Conservation (phyloP, 2,329 filamentous ascomycete genomes). For the Aspergillus pseudoterreus region DNA sequence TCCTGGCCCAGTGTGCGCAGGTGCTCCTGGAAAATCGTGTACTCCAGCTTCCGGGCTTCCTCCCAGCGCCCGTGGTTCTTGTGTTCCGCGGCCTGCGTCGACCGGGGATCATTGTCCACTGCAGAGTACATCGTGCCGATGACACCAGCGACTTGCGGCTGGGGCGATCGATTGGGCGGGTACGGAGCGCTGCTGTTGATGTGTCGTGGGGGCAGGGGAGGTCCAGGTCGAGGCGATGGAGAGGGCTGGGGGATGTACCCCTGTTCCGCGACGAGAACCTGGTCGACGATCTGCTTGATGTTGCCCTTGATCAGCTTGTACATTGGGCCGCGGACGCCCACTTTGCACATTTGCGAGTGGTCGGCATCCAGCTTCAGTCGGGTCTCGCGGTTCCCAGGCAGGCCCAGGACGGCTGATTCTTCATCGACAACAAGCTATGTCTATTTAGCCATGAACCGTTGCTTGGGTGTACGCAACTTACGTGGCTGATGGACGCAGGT, state of each 20-base stretch:
- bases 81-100: constrained; percentile 21
- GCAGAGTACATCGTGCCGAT: constrained; percentile 18
- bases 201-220: constrained; percentile 26
- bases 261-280: constrained; percentile 26
- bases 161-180: constrained; percentile 11
- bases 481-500: constrained; percentile 29
- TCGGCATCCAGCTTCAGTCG: constrained; percentile 34
- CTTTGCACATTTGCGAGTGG: constrained; percentile 35
- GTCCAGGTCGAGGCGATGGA: constrained; percentile 12
- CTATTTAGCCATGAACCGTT: constrained; percentile 6
- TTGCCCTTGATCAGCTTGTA: constrained; percentile 31
- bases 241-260: constrained; percentile 26
- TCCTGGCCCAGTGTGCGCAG: constrained; percentile 25
- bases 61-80: constrained; percentile 28
- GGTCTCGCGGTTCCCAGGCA: constrained; percentile 31
- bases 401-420: constrained; percentile 32
- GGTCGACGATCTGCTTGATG: constrained; percentile 31
- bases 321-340: constrained; percentile 25
- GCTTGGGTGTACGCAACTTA: constrained; percentile 5
- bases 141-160: constrained; percentile 10
- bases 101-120: constrained; percentile 25
- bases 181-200: constrained; percentile 27
- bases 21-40: constrained; percentile 29
- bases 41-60: constrained; percentile 25
- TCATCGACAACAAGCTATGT: constrained; percentile 32